Percentiles rank a stretch among this genome's conserved stretches.
These are phyloP conservation scores for Candida cerambycidarum DNA, from an alignment of 805 yeast genomes.

Conservation along the genomic window DNA sequence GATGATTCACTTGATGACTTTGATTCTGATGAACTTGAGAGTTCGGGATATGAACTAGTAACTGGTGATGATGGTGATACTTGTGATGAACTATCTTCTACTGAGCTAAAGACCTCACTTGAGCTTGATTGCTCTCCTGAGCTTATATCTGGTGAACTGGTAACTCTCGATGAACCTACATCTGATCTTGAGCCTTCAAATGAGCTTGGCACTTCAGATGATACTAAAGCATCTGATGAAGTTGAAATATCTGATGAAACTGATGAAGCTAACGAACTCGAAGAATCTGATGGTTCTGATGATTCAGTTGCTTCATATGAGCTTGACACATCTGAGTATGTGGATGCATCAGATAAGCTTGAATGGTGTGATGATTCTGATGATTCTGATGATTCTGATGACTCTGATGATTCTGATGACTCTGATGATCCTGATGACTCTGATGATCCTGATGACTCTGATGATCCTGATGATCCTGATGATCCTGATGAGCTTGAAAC, in stretches of 20 bases:
- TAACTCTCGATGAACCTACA: neutral
- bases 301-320: neutral
- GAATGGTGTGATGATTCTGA: neutral
- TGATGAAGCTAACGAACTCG: neutral
- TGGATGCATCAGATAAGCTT: too few relatives aligned
- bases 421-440: neutral
- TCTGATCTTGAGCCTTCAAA: neutral
- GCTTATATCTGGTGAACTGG: too few relatives aligned
- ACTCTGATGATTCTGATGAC: neutral
- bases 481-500: neutral
- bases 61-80: neutral
- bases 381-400: neutral
- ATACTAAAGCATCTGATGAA: too few relatives aligned
- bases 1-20: neutral
- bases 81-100: too few relatives aligned
- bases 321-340: too few relatives aligned
- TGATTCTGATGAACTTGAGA: neutral
- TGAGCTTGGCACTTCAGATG: conserved; percentile 7
- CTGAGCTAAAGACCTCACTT: neutral
- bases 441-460: neutral
- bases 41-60: neutral
- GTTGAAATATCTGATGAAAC: too few relatives aligned
- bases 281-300: neutral
- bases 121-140: neutral
- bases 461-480: neutral